Evolutionary conservation across 2,329 filamentous ascomycete genomes (phyloP).

Genomic region (Aaosphaeria arxii): DNA sequence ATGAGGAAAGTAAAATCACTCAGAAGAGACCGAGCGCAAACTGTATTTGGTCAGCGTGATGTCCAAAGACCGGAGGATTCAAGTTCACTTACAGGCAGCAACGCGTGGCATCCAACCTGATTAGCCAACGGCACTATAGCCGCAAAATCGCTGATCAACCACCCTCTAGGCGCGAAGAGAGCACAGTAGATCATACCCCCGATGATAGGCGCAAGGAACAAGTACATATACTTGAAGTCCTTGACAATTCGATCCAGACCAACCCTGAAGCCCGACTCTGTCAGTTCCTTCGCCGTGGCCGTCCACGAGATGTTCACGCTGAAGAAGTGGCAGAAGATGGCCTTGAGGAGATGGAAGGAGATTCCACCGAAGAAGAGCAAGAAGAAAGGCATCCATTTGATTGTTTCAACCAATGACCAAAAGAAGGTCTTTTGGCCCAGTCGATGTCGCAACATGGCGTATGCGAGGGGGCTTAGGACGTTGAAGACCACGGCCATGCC

Average conservation of each 20-base stretch:
- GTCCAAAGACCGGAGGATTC: neutral
- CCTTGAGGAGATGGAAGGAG: constrained; percentile 75
- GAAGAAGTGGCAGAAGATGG: constrained; percentile 77
- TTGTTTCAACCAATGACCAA: constrained; percentile 51
- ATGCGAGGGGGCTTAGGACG: constrained; percentile 56
- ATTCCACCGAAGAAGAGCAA: constrained; percentile 79
- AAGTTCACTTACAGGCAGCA: constrained; percentile 58
- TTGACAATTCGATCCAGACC: constrained; percentile 76
- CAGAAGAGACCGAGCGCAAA: constrained; percentile 15
- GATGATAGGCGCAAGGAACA: constrained; percentile 60
- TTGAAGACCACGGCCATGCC: constrained; percentile 64
- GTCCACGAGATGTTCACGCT: constrained; percentile 84
- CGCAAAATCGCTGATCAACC: constrained; percentile 49
- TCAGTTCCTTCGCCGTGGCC: constrained; percentile 75
- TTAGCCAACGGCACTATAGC: constrained; percentile 75
- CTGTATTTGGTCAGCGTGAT: constrained; percentile 1
- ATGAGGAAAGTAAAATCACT: neutral
- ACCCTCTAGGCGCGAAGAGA: constrained; percentile 61
- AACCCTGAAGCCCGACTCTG: constrained; percentile 80
- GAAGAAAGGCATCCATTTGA: constrained; percentile 63
- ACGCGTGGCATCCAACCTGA: constrained; percentile 64
- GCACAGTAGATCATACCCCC: constrained; percentile 65
- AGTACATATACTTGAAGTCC: constrained; percentile 66
- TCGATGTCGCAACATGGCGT: constrained; percentile 62
- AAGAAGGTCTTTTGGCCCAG: constrained; percentile 54